Evolutionary conservation across 108 stramenopile species (phyloP).

Genomic region (Stephanodiscus triporus): DNA sequence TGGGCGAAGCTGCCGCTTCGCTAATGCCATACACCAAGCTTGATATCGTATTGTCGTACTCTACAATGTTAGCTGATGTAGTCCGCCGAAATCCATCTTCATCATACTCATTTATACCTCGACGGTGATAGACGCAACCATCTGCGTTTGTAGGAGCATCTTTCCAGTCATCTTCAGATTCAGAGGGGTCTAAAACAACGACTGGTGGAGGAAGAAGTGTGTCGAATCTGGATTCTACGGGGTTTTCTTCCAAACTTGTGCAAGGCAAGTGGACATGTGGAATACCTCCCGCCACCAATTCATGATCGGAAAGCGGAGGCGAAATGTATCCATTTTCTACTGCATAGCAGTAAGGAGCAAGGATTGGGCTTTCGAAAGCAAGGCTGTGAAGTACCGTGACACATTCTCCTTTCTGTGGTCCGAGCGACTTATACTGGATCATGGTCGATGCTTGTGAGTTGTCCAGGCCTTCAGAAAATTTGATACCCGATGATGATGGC

Average conservation of each 20-base stretch:
- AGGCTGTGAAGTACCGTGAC: conserved; percentile 33
- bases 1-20: conserved; percentile 33
- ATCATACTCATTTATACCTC: conserved; percentile 24
- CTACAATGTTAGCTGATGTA: conserved; percentile 27
- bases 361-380: conserved; percentile 45
- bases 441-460: conserved; percentile 34
- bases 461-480: conserved; percentile 29
- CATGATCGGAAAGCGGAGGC: conserved; percentile 44
- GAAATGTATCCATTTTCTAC: conserved; percentile 22
- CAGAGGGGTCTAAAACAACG: conserved; percentile 41
- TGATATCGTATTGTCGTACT: conserved; percentile 36
- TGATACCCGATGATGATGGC: conserved; percentile 24
- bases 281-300: conserved; percentile 28
- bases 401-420: conserved; percentile 28
- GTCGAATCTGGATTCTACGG: conserved; percentile 36
- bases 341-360: conserved; percentile 42
- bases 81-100: conserved; percentile 40
- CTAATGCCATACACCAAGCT: conserved; percentile 39
- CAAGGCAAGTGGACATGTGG: conserved; percentile 38
- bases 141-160: conserved; percentile 25
- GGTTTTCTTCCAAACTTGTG: conserved; percentile 31
- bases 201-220: conserved; percentile 38
- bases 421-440: conserved; percentile 31
- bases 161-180: conserved; percentile 34
- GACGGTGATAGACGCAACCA: conserved; percentile 23